A percentile compares a stretch with the other conserved stretches of the same genome.
Evolutionary conservation across 2,329 filamentous ascomycete genomes (phyloP).

Genomic region (Ophiosphaerella herpotricha): DNA sequence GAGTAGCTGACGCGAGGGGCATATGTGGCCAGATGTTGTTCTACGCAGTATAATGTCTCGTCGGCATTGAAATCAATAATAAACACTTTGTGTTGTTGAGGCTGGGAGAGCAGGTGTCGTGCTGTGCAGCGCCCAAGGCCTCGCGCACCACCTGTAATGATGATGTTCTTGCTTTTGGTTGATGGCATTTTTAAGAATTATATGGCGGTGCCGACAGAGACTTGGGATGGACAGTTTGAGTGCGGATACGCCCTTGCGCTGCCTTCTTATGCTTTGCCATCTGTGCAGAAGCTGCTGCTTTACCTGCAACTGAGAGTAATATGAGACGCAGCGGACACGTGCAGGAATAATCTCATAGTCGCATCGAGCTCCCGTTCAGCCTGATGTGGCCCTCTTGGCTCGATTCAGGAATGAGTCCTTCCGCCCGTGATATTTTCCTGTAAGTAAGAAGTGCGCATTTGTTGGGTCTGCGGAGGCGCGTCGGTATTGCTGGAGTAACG

Average conservation of each 20-base stretch:
- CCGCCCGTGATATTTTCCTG: background rate
- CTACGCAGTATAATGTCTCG: conserved; percentile 37
- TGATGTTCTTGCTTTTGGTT: conserved; percentile 31
- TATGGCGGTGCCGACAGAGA: background rate
- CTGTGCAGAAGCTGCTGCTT: background rate
- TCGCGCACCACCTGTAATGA: conserved; percentile 49
- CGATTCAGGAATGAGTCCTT: background rate
- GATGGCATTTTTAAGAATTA: conserved; percentile 16
- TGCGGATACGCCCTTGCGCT: background rate
- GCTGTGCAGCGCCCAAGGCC: conserved; percentile 52
- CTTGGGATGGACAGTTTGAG: background rate
- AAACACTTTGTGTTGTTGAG: conserved; percentile 49
- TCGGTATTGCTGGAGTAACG: too few relatives aligned
- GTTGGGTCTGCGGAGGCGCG: too few relatives aligned
- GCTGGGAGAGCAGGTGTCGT: conserved; percentile 45
- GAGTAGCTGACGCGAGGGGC: conserved; percentile 32
- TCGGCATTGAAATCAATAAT: conserved; percentile 50
- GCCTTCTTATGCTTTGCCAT: background rate
- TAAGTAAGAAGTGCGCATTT: too few relatives aligned
- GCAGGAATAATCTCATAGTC: conserved; percentile 8
- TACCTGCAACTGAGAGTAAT: background rate
- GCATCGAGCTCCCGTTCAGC: conserved; percentile 13
- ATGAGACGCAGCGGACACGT: conserved; percentile 1
- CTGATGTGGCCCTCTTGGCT: conserved; percentile 7
- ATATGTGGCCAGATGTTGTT: conserved; percentile 37